Conservation (phyloP, 2,329 filamentous ascomycete species). For the Ophiosphaerella herpotricha region DNA sequence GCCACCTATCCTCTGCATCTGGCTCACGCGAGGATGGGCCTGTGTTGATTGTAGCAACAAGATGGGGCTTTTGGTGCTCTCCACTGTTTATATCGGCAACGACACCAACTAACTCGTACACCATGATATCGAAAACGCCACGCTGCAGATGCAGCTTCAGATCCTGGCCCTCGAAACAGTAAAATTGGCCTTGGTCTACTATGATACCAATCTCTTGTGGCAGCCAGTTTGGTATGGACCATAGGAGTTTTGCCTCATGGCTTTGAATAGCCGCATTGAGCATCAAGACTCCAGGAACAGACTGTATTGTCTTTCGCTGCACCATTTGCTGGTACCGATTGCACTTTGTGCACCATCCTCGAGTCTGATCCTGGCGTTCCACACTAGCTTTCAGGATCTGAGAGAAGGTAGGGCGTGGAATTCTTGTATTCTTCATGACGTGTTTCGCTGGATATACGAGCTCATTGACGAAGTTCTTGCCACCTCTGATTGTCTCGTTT, state of each 20-base stretch:
- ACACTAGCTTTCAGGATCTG: slow-evolving; percentile 91
- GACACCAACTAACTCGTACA: slow-evolving; percentile 90
- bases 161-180: slow-evolving; percentile 93
- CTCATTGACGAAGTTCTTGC: slow-evolving; percentile 82
- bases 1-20: slow-evolving; percentile 75
- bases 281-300: slow-evolving; percentile 82
- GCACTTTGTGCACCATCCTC: slow-evolving; percentile 92
- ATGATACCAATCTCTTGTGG: slow-evolving; percentile 94
- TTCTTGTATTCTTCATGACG: slow-evolving; percentile 61
- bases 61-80: slow-evolving; percentile 83
- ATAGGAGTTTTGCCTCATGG: slow-evolving; percentile 76
- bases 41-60: slow-evolving; percentile 89
- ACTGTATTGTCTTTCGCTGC: slow-evolving; percentile 82
- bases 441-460: slow-evolving; percentile 74
- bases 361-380: slow-evolving; percentile 83
- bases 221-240: slow-evolving; percentile 88
- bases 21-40: slow-evolving; percentile 66
- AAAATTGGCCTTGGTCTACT: slow-evolving; percentile 87
- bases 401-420: slow-evolving; percentile 69
- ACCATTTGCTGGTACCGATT: slow-evolving; percentile 87
- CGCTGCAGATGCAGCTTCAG: slow-evolving; percentile 78
- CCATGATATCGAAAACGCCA: slow-evolving; percentile 77
- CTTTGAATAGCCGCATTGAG: slow-evolving; percentile 79
- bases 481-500: slow-evolving; percentile 81
- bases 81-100: slow-evolving; percentile 88